Base-by-base conservation (phyloP, 106 monocot species). In the Vanilla planifolia region DNA sequence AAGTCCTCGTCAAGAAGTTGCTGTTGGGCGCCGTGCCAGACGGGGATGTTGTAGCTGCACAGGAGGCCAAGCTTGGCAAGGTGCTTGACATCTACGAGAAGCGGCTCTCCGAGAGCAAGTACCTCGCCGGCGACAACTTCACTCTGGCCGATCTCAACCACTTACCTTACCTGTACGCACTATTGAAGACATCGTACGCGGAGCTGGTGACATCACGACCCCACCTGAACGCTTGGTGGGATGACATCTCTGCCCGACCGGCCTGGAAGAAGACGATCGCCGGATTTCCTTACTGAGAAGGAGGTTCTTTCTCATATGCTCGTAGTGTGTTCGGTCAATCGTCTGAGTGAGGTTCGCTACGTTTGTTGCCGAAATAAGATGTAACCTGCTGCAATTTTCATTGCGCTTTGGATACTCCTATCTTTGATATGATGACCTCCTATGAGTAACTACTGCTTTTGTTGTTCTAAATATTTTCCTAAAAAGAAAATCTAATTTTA, bases 1-100 rank as follows among this genome's bases (percentile, higher is more conserved):
- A 82, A 35, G 33, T 33, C 3, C 7, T 47, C 6, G 8, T 78
- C 15, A 55, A 74, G 62, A 56, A 66, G 45, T 65, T 69, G 8
- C n/a, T 66, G 33, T 10, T 53, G 19, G 70, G 70, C 3, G 50
- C 51, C 14, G 17, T 25, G 11, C 59, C 78, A 4, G 71, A 83
- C 42, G 20, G 0, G 35, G 67, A 27, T 2, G 61, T 26, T 37
- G 83, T 78, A 11, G 69, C 67, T 51, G 34, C 47, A 13, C 11
- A 64, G 17, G 27, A 32, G 2, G 56, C 9, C 19, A 35, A 58
- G 24, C 39, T 65, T 37, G 19, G 17, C 53, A 24, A 57, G 13
- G 65, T 72, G 9, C 65, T 72, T 9, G 73, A 73, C 48, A 41
- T 73, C 13, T 73, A 73, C 73, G 67, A 73, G 48, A 60, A 17